A percentile compares a stretch with the other conserved stretches of the same genome.
Evolutionary conservation across 2,329 filamentous ascomycete species (phyloP).

Genomic region (Ramularia endophylla): DNA sequence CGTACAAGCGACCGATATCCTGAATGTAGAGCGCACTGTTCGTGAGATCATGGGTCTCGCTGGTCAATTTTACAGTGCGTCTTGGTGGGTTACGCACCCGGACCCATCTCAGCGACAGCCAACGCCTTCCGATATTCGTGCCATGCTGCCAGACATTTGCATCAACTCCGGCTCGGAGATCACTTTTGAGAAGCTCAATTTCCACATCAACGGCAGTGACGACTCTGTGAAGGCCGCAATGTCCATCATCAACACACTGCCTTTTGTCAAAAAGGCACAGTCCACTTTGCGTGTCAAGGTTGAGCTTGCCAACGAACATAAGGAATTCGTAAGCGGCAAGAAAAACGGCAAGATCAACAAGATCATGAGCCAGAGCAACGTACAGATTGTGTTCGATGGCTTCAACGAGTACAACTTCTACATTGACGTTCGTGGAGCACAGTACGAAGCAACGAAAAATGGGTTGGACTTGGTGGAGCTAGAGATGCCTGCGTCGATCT

Average conservation of each 20-base stretch:
- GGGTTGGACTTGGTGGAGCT: conserved; percentile 91
- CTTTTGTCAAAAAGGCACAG: conserved; percentile 77
- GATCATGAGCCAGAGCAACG: conserved; percentile 99
- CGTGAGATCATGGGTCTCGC: conserved; percentile 93
- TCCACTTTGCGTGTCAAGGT: conserved; percentile 98
- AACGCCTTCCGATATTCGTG: conserved; percentile 64
- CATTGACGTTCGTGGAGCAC: conserved; percentile 89
- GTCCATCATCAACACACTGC: conserved; percentile 85
- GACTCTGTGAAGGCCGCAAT: conserved; percentile 95
- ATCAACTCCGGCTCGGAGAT: conserved; percentile 94
- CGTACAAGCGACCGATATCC: conserved; percentile 86
- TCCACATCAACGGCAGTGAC: conserved; percentile 91
- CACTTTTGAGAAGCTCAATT: conserved; percentile 88
- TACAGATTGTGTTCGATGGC: conserved; percentile 97
- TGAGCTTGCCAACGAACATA: conserved; percentile 97
- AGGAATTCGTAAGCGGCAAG: conserved; percentile 98
- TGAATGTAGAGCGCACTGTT: conserved; percentile 91
- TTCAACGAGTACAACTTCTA: conserved; percentile 99
- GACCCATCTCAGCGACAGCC: conserved; percentile 59
- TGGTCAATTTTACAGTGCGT: conserved; percentile 95
- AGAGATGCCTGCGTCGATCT: conserved; percentile 98
- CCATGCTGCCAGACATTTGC: conserved; percentile 94
- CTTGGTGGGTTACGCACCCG: conserved; percentile 85
- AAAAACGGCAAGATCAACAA: conserved; percentile 99
- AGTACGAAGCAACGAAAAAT: conserved; percentile 91